phyloP scores from a whole-genome alignment of 108 stramenopile species.

The Nannochloropsis salina region DNA sequence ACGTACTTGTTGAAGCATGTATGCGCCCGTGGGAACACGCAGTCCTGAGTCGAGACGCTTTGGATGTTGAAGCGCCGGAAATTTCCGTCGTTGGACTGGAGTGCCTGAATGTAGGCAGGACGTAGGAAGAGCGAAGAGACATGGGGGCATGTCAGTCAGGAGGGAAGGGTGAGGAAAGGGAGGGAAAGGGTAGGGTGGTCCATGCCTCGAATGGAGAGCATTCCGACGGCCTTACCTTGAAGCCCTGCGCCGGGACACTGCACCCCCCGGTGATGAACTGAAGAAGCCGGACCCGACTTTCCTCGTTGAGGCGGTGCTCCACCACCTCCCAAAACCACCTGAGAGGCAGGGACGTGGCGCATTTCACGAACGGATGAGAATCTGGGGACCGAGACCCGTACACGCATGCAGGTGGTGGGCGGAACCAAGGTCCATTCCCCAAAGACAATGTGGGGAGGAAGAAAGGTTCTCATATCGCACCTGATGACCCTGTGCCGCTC shows the following conservation, averaged over 20 bases:
- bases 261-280: constrained; percentile 36
- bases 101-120: too few relatives aligned
- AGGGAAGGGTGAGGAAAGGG: neutral
- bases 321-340: constrained; percentile 40
- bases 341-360: neutral
- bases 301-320: constrained; percentile 8
- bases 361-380: too few relatives aligned
- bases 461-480: neutral
- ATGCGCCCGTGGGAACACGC: constrained; percentile 76
- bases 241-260: constrained; percentile 24
- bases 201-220: too few relatives aligned
- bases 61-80: constrained; percentile 31
- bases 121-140: neutral
- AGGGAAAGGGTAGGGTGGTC: too few relatives aligned
- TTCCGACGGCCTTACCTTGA: neutral
- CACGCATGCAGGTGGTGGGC: too few relatives aligned
- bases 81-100: constrained; percentile 32
- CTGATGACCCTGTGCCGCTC: neutral
- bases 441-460: neutral
- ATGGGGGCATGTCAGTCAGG: neutral
- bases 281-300: constrained; percentile 23
- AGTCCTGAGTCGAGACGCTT: neutral
- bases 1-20: constrained; percentile 71
- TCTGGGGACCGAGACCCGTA: too few relatives aligned
- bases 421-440: neutral